Base-by-base conservation (phyloP, 345 rosid genomes). In the Ceriops tagal region DNA sequence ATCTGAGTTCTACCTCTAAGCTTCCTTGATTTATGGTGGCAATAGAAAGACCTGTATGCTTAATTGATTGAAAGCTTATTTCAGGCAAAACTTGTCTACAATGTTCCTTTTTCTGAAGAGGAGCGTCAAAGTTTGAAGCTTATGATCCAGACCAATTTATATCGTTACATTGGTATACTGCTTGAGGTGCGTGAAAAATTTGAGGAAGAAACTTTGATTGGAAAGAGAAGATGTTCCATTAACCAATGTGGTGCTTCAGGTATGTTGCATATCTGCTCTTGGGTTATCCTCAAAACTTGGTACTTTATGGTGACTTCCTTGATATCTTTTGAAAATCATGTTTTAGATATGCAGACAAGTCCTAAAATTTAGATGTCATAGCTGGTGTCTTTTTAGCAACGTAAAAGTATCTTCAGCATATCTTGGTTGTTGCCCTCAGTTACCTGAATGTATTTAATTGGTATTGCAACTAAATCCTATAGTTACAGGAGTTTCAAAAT, bases 121-220 rank as follows among this genome's bases (percentile, higher is more conserved):
- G 99, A 95, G 69, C 83, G 82, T 67, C 71, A 85, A 64, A 83
- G 68, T 73, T 77, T 95, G 71, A 95, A 90, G 84, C 64, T 80
- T 52, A 82, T 83, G 75, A 88, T 95, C 75, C 99, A 92, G 82
- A 85, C 85, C 71, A 88, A 87, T 52, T 79, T 95, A 61, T 95
- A 87, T 70, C 46, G 72, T 20, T 95, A 95, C 80, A 83, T 95
- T 61, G 92, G 88, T 28, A 72, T 83, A 65, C 80, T 95, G 72
- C 88, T 95, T 0, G 92, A 88, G 80, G 89, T 79, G 22, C 81
- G 88, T 57, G 83, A 86, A 64, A 78, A 69, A 59, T 95, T 86
- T 82, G 97, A 92, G 73, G 83, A 76, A 76, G 81, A 84, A 78
- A 55, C 73, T 32, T 65, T 78, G 83, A 73, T 43, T 52, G 81